A percentile compares a stretch with the other conserved stretches of the same genome.
These are phyloP conservation scores for Sporisorium exsertum DNA, from an alignment of 1,284 basidiomycete species.

Conservation along the genomic window DNA sequence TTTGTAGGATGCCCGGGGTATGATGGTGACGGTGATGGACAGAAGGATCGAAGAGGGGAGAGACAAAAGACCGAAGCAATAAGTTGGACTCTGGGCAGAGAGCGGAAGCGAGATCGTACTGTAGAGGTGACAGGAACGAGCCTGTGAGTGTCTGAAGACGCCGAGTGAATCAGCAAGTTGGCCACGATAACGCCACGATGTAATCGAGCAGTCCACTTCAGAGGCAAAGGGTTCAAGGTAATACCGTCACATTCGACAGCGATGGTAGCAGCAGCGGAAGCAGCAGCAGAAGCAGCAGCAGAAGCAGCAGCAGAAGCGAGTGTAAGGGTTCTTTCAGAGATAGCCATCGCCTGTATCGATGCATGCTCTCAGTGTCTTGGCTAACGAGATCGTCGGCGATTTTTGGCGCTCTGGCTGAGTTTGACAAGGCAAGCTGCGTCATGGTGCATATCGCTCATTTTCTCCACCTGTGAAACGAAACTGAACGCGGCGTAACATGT, in stretches of 20 bases:
- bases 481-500: neutral
- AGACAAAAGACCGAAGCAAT: neutral
- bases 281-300: neutral
- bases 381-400: neutral
- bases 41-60: neutral
- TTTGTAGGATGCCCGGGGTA: neutral
- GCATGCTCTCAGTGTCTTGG: neutral
- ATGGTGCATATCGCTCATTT: conserved; percentile 1
- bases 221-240: neutral
- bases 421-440: conserved; percentile 3
- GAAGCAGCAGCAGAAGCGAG: neutral
- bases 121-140: neutral
- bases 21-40: neutral
- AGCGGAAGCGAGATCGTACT: neutral
- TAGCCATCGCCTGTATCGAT: neutral
- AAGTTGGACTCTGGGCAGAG: neutral
- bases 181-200: conserved; percentile 12
- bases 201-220: neutral
- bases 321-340: neutral
- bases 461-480: neutral
- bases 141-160: neutral
- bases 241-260: neutral
- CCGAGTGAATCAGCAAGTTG: conserved; percentile 18
- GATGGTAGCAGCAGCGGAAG: neutral
- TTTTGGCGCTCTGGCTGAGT: neutral